phyloP scores from a whole-genome alignment of 208 protist genomes.

The Crithidia fasciculata region DNA sequence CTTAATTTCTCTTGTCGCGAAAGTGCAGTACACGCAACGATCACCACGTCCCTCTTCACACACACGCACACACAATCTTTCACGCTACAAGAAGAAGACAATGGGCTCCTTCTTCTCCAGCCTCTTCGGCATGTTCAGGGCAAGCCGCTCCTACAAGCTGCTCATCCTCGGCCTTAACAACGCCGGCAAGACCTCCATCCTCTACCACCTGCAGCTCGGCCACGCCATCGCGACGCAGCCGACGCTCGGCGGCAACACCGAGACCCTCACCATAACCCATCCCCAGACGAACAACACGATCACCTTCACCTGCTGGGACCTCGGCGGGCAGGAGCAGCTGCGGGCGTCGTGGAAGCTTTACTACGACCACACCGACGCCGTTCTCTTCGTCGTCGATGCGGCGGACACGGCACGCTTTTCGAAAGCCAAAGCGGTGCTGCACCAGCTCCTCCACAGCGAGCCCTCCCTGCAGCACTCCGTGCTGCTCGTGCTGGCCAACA shows the following conservation, averaged over 20 bases:
- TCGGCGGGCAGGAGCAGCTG: constrained; percentile 94
- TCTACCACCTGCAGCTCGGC: constrained; percentile 98
- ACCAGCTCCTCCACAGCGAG: constrained; percentile 82
- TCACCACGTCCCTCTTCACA: too few species aligned
- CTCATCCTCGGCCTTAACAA: constrained; percentile 96
- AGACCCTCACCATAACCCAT: constrained; percentile 97
- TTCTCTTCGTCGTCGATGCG: constrained; percentile 95
- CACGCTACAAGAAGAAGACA: constrained; percentile 25
- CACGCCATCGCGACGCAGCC: constrained; percentile 97
- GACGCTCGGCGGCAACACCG: constrained; percentile 97
- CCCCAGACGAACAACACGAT: constrained; percentile 84
- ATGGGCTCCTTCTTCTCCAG: constrained; percentile 79
- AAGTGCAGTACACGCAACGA: too few species aligned
- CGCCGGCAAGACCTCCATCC: constrained; percentile 98
- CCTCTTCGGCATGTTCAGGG: constrained; percentile 67
- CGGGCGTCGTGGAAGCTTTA: constrained; percentile 96
- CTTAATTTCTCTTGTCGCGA: too few species aligned
- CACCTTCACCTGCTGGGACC: constrained; percentile 97
- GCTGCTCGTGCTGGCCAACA: constrained; percentile 96
- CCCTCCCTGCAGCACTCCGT: constrained; percentile 81
- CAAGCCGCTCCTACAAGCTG: constrained; percentile 79
- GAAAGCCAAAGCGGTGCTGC: constrained; percentile 84
- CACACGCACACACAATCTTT: too few species aligned
- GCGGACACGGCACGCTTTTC: constrained; percentile 80
- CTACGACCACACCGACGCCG: constrained; percentile 95